Conservation (phyloP, 768 basidiomycete genomes). For the Rhodotorula diobovata region DNA sequence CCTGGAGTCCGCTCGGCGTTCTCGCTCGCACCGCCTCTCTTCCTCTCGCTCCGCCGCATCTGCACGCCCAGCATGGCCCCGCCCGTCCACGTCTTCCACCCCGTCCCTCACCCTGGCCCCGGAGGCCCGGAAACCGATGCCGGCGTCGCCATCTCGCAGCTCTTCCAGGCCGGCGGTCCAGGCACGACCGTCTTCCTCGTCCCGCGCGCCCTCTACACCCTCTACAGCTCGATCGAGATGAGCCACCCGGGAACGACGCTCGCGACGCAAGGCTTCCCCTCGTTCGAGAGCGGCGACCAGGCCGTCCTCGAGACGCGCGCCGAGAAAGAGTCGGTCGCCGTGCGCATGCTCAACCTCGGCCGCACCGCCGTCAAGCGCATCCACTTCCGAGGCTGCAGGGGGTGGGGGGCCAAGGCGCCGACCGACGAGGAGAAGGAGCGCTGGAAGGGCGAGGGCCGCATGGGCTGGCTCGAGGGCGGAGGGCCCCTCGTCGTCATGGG, state of each 20-base stretch:
- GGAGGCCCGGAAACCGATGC: slow-evolving; percentile 14
- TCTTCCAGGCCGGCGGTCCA: slow-evolving; percentile 45
- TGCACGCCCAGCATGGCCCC: not conserved
- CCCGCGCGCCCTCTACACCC: slow-evolving; percentile 43
- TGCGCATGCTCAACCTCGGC: slow-evolving; percentile 29
- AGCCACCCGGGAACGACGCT: slow-evolving; percentile 49
- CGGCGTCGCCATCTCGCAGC: slow-evolving; percentile 20
- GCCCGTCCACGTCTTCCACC: slow-evolving; percentile 27
- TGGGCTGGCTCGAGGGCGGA: slow-evolving; percentile 46
- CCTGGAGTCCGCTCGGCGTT: not conserved
- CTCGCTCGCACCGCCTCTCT: slow-evolving; percentile 14
- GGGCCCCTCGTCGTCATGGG: slow-evolving; percentile 45
- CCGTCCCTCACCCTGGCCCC: not conserved
- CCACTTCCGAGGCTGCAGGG: slow-evolving; percentile 35
- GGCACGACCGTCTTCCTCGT: slow-evolving; percentile 48
- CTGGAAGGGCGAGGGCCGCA: slow-evolving; percentile 30
- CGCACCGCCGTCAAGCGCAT: slow-evolving; percentile 25
- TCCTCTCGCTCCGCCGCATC: not conserved
- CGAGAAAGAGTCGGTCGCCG: slow-evolving; percentile 44
- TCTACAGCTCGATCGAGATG: slow-evolving; percentile 48
- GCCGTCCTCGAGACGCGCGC: slow-evolving; percentile 46
- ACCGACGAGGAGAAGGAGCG: slow-evolving; percentile 28
- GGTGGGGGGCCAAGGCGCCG: slow-evolving; percentile 31
- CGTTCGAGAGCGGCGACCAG: slow-evolving; percentile 44
- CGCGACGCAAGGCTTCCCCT: slow-evolving; percentile 50